These are phyloP conservation scores for Neofusicoccum sp. DNA, from an alignment of 2,329 filamentous ascomycete genomes.

Conservation along the genomic window DNA sequence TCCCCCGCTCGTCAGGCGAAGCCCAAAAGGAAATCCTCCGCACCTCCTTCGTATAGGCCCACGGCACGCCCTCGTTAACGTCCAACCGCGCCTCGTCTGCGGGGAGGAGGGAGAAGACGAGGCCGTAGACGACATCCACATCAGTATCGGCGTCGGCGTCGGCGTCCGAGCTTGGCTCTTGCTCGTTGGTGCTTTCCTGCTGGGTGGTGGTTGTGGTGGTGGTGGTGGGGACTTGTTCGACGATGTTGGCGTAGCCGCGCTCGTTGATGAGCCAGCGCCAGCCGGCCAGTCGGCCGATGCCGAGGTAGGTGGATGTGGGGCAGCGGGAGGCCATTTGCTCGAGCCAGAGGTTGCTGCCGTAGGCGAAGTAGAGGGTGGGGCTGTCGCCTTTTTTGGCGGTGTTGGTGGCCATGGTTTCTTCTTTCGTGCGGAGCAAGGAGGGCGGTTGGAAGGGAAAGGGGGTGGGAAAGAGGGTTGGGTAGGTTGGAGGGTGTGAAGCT, in stretches of 20 bases:
- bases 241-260: constrained; percentile 68
- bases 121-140: constrained; percentile 35
- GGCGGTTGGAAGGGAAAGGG: too few species aligned
- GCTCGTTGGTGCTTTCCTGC: not conserved
- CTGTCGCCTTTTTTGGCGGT: constrained; percentile 25
- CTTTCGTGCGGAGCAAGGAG: too few species aligned
- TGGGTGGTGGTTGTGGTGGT: too few species aligned
- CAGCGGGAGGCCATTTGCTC: constrained; percentile 65
- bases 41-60: constrained; percentile 57
- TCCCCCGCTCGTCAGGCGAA: not conserved
- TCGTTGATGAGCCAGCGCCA: constrained; percentile 67
- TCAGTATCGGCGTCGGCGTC: constrained; percentile 25
- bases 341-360: constrained; percentile 67
- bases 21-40: constrained; percentile 47
- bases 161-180: not conserved
- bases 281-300: constrained; percentile 55
- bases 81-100: constrained; percentile 34
- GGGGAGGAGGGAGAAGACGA: constrained; percentile 31
- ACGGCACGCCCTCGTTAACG: constrained; percentile 60
- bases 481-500: too few species aligned
- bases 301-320: constrained; percentile 53
- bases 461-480: too few species aligned
- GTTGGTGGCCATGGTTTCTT: not conserved
- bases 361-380: constrained; percentile 61
- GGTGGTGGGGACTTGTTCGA: constrained; percentile 28